A percentile compares a stretch with the other conserved stretches of the same genome.
Conservation (phyloP, 352 stramenopile species). For the Saprolegnia diclina region DNA sequence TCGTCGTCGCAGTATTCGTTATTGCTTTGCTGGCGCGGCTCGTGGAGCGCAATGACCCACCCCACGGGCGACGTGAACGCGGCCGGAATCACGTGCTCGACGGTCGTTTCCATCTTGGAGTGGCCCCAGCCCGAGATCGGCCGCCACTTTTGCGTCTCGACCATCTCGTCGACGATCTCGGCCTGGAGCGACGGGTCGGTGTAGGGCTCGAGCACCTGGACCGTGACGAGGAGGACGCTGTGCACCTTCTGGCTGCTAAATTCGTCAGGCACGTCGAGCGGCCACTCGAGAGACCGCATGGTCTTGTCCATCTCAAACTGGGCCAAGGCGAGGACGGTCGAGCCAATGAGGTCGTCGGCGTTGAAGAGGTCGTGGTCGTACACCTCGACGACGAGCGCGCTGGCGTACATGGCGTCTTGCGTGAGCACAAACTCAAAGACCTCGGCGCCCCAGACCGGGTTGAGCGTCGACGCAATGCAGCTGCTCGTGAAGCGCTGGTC, state of each 20-base stretch:
- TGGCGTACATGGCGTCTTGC: slow-evolving; percentile 33
- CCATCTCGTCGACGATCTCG: slow-evolving; percentile 47
- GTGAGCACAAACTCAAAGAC: slow-evolving; percentile 63
- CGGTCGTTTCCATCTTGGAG: slow-evolving; percentile 45
- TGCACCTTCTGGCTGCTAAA: slow-evolving; percentile 37
- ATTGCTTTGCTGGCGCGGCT: slow-evolving; percentile 47
- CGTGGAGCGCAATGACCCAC: slow-evolving; percentile 54
- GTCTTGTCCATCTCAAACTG: slow-evolving; percentile 45
- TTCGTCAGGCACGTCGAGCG: slow-evolving; percentile 40
- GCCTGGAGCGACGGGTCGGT: slow-evolving; percentile 48
- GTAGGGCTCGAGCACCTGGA: slow-evolving; percentile 35
- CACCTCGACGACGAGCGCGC: slow-evolving; percentile 50
- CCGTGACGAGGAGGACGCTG: slow-evolving; percentile 24
- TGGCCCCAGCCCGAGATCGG: slow-evolving; percentile 39
- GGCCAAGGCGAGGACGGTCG: slow-evolving; percentile 35
- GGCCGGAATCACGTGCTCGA: slow-evolving; percentile 54
- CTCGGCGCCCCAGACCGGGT: slow-evolving; percentile 69
- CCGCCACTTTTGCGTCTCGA: slow-evolving; percentile 62
- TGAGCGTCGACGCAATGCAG: slow-evolving; percentile 41
- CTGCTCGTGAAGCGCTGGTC: slow-evolving; percentile 47
- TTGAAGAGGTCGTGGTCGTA: slow-evolving; percentile 67
- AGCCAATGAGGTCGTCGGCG: slow-evolving; percentile 53
- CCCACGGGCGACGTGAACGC: slow-evolving; percentile 50
- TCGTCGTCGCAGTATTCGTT: slow-evolving; percentile 59
- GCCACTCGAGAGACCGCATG: slow-evolving; percentile 45